Evolutionary conservation across 116 monocot species (phyloP).

Genomic region (Phalaenopsis hybrid): DNA sequence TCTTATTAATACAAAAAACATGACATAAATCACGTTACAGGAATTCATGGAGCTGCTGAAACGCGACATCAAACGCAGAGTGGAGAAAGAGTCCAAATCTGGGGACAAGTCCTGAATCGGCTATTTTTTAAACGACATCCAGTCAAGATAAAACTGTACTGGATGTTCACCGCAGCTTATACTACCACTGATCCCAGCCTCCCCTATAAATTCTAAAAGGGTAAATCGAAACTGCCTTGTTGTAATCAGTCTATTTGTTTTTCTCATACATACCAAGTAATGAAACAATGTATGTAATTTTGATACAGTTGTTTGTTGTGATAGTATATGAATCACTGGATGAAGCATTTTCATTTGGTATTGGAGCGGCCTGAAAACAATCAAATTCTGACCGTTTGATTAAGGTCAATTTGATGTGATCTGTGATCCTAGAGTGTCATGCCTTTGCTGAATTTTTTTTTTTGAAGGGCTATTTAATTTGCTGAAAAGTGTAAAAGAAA

Average conservation of each 20-base stretch:
- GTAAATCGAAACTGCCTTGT: neutral
- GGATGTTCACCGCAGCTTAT: neutral
- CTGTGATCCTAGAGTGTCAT: no score
- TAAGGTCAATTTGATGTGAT: no score
- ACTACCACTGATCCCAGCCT: neutral
- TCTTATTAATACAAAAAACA: no score
- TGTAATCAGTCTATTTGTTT: neutral
- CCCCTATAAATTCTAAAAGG: neutral
- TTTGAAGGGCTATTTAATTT: no score
- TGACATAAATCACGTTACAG: conserved; percentile 5
- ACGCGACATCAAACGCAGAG: conserved; percentile 7
- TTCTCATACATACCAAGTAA: neutral
- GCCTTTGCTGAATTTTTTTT: no score
- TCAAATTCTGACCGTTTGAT: no score
- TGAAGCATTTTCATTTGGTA: no score
- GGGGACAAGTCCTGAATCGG: conserved; percentile 1
- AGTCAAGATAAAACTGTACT: no score
- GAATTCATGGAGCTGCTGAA: conserved; percentile 17
- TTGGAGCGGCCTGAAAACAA: no score
- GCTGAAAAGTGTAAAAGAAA: no score
- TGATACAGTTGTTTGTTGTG: neutral
- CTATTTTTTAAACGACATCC: neutral
- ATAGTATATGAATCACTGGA: no score
- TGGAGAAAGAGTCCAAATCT: neutral
- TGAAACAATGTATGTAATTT: neutral